These are phyloP conservation scores for Corylus americana DNA, from an alignment of 306 rosid genomes.

Conservation along the genomic window DNA sequence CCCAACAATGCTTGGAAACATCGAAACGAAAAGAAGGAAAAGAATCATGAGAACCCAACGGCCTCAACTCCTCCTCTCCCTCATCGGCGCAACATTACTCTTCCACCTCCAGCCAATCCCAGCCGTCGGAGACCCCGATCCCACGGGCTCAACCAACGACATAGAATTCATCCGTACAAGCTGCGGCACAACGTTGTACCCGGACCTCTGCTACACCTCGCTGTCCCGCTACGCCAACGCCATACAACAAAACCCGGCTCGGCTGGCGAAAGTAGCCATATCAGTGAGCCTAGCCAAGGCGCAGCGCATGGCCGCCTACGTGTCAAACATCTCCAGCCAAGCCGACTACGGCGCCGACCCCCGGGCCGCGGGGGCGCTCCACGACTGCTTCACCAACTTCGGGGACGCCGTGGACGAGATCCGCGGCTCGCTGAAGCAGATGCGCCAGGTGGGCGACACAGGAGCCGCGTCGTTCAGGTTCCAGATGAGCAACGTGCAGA, in stretches of 20 bases:
- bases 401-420: slow-evolving; percentile 86
- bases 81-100: slow-evolving; percentile 20
- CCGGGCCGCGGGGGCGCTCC: slow-evolving; percentile 64
- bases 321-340: slow-evolving; percentile 61
- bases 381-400: slow-evolving; percentile 80
- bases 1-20: not conserved
- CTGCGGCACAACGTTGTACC: slow-evolving; percentile 81
- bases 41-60: slow-evolving; percentile 14
- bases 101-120: slow-evolving; percentile 22
- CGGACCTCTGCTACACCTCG: slow-evolving; percentile 76
- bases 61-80: slow-evolving; percentile 10
- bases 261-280: slow-evolving; percentile 82
- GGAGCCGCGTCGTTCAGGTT: slow-evolving; percentile 55
- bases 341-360: slow-evolving; percentile 54
- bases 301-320: slow-evolving; percentile 47
- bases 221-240: slow-evolving; percentile 84
- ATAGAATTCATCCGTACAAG: slow-evolving; percentile 73
- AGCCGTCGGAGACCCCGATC: slow-evolving; percentile 4
- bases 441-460: slow-evolving; percentile 55
- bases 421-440: slow-evolving; percentile 85
- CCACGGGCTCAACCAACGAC: not conserved
- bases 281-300: slow-evolving; percentile 60
- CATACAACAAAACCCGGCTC: slow-evolving; percentile 66
- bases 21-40: not conserved
- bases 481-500: slow-evolving; percentile 97